Evolutionary conservation across 257 asterid genomes (phyloP).

Genomic region (Penstemon davidsonii): DNA sequence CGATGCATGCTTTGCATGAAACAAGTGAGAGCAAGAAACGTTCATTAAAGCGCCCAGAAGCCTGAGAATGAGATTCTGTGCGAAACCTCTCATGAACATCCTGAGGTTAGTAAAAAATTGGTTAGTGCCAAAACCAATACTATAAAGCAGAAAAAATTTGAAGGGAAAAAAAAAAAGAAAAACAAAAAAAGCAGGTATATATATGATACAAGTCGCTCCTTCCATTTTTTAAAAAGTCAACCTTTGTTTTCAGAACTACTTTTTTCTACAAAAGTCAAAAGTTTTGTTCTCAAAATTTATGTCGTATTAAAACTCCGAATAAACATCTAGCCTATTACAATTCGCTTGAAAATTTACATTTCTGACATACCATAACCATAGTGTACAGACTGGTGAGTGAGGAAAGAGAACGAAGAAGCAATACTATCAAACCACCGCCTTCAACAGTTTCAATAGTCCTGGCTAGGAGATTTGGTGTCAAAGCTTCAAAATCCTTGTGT

Average conservation of each 20-base stretch:
- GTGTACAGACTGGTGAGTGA: slow-evolving; percentile 86
- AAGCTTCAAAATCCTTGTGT: slow-evolving; percentile 84
- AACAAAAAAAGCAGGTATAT: neutral
- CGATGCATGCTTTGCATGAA: slow-evolving; percentile 86
- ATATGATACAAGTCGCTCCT: slow-evolving; percentile 3
- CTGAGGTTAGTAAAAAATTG: slow-evolving; percentile 49
- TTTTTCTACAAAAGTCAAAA: neutral
- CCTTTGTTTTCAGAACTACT: slow-evolving; percentile 2
- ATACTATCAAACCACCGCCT: slow-evolving; percentile 93
- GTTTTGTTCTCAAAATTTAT: slow-evolving; percentile 13
- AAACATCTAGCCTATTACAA: slow-evolving; percentile 10
- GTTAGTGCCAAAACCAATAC: slow-evolving; percentile 19
- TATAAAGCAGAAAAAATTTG: neutral
- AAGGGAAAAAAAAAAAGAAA: neutral
- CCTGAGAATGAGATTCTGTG: slow-evolving; percentile 84
- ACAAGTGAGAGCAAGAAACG: slow-evolving; percentile 93
- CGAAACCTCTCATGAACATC: slow-evolving; percentile 96
- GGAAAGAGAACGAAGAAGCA: slow-evolving; percentile 83
- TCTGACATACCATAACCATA: slow-evolving; percentile 81
- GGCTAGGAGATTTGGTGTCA: slow-evolving; percentile 98
- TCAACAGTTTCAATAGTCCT: slow-evolving; percentile 99
- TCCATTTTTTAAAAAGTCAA: neutral
- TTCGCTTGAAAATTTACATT: slow-evolving; percentile 13
- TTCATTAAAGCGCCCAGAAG: slow-evolving; percentile 88
- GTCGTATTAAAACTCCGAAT: no score